These are phyloP conservation scores for Paecilomyces sp. DNA, from an alignment of 2,329 filamentous ascomycete species.

Conservation along the genomic window DNA sequence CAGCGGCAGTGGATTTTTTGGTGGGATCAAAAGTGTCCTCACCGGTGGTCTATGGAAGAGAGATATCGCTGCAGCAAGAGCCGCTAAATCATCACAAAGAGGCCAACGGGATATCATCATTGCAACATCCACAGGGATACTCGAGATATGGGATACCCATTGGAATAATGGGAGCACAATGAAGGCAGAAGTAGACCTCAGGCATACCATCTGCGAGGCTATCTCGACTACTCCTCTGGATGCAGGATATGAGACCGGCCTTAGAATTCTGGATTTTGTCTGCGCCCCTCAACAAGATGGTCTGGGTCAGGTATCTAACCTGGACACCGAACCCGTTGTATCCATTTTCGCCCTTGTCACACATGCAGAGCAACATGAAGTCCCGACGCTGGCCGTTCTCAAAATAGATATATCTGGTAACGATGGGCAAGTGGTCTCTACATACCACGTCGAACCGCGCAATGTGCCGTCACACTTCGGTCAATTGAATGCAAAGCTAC, in stretches of 20 bases:
- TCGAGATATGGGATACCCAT: constrained; percentile 84
- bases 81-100: constrained; percentile 62
- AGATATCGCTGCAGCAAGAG: constrained; percentile 72
- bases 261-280: constrained; percentile 74
- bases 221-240: constrained; percentile 51
- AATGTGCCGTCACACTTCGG: constrained; percentile 41
- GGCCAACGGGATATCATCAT: constrained; percentile 82
- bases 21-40: constrained; percentile 71
- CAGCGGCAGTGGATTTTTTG: constrained; percentile 63
- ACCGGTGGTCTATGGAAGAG: constrained; percentile 63
- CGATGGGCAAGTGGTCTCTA: constrained; percentile 52
- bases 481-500: constrained; percentile 55
- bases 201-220: constrained; percentile 55
- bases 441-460: constrained; percentile 62
- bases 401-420: constrained; percentile 57
- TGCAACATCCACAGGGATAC: constrained; percentile 65
- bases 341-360: constrained; percentile 56
- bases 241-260: constrained; percentile 49
- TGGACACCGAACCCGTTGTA: constrained; percentile 42
- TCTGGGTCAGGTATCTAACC: constrained; percentile 32
- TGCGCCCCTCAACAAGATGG: constrained; percentile 38
- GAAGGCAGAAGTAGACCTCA: constrained; percentile 63
- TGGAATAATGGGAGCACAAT: constrained; percentile 77
- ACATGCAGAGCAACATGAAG: constrained; percentile 32
- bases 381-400: constrained; percentile 57